phyloP scores from a whole-genome alignment of 306 rosid genomes.

The Quercus wislizeni region DNA sequence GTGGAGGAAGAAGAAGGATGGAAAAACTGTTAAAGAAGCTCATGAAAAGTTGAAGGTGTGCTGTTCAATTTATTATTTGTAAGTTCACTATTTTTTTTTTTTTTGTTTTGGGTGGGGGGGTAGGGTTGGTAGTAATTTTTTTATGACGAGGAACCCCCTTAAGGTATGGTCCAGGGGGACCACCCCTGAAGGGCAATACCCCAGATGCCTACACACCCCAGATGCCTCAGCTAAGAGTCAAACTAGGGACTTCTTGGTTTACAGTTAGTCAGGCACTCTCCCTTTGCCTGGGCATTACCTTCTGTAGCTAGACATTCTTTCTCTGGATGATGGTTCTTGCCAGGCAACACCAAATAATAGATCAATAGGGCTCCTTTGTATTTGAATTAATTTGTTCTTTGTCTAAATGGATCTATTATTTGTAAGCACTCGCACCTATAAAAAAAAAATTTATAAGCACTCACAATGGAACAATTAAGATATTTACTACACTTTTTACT shows the following conservation, averaged over 20 bases:
- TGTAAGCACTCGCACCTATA: too few species aligned
- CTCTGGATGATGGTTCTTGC: conserved; percentile 8
- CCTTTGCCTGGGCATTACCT: conserved; percentile 20
- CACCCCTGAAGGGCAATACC: too few species aligned
- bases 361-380: neutral
- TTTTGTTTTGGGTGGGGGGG: neutral
- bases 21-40: conserved; percentile 77
- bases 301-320: neutral
- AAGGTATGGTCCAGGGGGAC: too few species aligned
- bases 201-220: too few species aligned
- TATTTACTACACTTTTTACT: neutral
- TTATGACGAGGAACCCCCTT: too few species aligned
- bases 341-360: conserved; percentile 11
- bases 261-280: too few species aligned
- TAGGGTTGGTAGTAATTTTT: conserved; percentile 13
- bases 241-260: too few species aligned
- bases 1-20: conserved; percentile 87
- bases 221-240: too few species aligned
- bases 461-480: neutral
- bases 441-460: neutral
- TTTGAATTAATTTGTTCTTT: neutral
- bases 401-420: neutral
- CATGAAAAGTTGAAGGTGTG: conserved; percentile 94
- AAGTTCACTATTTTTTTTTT: conserved; percentile 41
- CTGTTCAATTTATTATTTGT: conserved; percentile 66